Base-by-base conservation (phyloP, 1,139 yeast species). In the Scheffersomyces cryptocercus region DNA sequence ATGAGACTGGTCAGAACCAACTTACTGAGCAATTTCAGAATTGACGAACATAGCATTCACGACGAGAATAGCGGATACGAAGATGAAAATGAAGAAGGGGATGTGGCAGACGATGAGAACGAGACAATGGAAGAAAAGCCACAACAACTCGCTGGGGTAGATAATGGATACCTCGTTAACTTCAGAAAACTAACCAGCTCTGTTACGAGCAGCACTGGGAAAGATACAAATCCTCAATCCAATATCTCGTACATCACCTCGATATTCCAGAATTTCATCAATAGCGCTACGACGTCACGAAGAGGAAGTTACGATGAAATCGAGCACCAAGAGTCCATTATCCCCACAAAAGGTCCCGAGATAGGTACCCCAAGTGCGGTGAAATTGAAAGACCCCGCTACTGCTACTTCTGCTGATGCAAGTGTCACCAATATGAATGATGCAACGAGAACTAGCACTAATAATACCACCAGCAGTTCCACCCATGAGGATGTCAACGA, bases 251-350 rank as follows among this genome's bases (percentile, higher is more conserved):
- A 66, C 38, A 62, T 72, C 20, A 61, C 73, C 3, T 55, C 64
- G n/a, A 61, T 71, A 40, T 66, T 73, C 51, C 79, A 73, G 51
- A 67, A 58, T 42, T 71, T 73, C 45, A 65, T 73, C 34, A 73
- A 71, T 52, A 64, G 60, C 49, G 62, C 72, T 3, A 51, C 59
- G 38, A 40, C 35, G 40, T 20, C 26, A 20, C 26, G 26, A 20
- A 20, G 26, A 20, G 26, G 8, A 20, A 20, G 26, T 20, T 6
- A 20, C 26, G 26, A 20, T 20, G 26, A 20, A 20, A 20, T 20
- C 26, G 26, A 20, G 26, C 5, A 20, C 26, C 26, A 20, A 20
- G 8, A 20, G 7, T 20, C 26, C 26, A 20, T 20, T 9, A 20
- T 6, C 26, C 26, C 26, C 26, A 20, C 26, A 20, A 20, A 20